Evolutionary conservation across 306 rosid species (phyloP).

Genomic region (Rosa chinensis): DNA sequence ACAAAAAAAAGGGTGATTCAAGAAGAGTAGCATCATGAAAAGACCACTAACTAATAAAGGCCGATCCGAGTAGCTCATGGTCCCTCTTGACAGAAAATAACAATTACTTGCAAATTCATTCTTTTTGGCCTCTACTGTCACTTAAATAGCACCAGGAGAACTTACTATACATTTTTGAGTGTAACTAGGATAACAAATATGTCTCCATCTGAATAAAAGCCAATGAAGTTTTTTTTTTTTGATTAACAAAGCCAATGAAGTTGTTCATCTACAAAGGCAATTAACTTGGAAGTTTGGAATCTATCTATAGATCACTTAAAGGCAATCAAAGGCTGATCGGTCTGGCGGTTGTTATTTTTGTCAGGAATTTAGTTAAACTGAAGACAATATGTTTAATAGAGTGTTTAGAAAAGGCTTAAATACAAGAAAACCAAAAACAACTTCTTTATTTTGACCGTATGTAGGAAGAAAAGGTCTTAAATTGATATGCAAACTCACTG

Average conservation of each 20-base stretch:
- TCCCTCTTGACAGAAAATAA: background rate
- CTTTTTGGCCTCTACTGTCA: background rate
- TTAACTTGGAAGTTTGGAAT: background rate
- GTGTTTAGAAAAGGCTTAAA: background rate
- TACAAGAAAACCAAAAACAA: too few species aligned
- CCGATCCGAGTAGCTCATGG: constrained; percentile 4
- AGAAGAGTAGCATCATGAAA: background rate
- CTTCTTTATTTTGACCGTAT: too few species aligned
- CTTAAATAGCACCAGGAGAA: too few species aligned
- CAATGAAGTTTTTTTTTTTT: too few species aligned
- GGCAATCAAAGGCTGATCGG: background rate
- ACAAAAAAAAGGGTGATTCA: background rate
- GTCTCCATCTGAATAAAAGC: background rate
- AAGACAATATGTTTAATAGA: background rate
- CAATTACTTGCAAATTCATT: background rate
- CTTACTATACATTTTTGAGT: too few species aligned
- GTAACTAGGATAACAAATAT: background rate
- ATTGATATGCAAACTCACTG: too few species aligned
- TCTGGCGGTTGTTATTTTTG: too few species aligned
- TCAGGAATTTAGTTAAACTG: too few species aligned
- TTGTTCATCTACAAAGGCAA: background rate
- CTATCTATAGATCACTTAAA: background rate
- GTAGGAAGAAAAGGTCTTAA: too few species aligned
- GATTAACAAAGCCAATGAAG: background rate
- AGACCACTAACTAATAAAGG: background rate